phyloP scores from a whole-genome alignment of 1,284 basidiomycete genomes.

The Tranzscheliella williamsii region DNA sequence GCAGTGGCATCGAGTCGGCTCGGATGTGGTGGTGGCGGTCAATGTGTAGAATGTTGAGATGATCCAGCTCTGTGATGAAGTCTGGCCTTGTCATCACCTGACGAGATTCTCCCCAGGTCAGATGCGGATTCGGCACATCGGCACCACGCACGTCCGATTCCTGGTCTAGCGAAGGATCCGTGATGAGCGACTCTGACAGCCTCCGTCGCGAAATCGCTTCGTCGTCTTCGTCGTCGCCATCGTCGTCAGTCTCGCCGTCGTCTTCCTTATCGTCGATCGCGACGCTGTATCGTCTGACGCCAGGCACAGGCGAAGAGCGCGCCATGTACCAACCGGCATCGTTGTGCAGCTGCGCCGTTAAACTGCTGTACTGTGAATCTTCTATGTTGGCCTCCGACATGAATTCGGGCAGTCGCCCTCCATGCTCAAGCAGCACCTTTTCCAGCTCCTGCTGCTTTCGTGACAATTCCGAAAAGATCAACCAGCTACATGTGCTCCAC shows the following conservation, averaged over 20 bases:
- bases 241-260: constrained; percentile 15
- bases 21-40: constrained; percentile 53
- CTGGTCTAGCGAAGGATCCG: constrained; percentile 42
- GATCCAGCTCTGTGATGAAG: constrained; percentile 47
- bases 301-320: constrained; percentile 20
- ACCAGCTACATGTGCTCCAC: constrained; percentile 58
- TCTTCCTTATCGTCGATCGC: background rate
- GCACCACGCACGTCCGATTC: constrained; percentile 37
- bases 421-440: constrained; percentile 24
- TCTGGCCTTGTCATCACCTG: constrained; percentile 57
- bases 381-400: constrained; percentile 16
- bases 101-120: constrained; percentile 55
- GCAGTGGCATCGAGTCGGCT: constrained; percentile 52
- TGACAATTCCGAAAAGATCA: constrained; percentile 48
- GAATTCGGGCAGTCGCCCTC: constrained; percentile 23
- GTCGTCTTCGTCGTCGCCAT: constrained; percentile 32
- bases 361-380: constrained; percentile 32
- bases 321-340: constrained; percentile 41
- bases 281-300: constrained; percentile 7
- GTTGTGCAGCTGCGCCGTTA: constrained; percentile 30
- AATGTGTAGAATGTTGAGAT: constrained; percentile 51
- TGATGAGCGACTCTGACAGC: constrained; percentile 27
- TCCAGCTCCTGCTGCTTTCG: constrained; percentile 50
- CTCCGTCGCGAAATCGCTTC: constrained; percentile 8
- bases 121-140: constrained; percentile 49